Evolutionary conservation across 139 green algal species (phyloP).

Genomic region (Chlorella ohadii): DNA sequence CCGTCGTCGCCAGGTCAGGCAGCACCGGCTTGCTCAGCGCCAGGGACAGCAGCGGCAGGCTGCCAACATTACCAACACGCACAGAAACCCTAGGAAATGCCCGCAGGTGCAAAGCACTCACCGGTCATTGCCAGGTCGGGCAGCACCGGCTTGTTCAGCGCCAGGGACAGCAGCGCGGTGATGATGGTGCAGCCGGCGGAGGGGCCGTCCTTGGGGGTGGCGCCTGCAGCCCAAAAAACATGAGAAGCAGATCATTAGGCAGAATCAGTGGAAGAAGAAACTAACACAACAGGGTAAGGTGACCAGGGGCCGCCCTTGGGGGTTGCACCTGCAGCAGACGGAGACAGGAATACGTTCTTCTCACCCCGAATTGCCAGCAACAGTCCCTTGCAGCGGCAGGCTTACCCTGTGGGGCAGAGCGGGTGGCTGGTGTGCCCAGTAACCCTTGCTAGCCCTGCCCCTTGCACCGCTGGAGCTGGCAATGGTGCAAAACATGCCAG

Average conservation of each 20-base stretch:
- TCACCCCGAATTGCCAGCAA: no score
- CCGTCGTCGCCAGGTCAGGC: conserved; percentile 23
- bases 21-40: conserved; percentile 53
- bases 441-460: no score
- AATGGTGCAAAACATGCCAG: no score
- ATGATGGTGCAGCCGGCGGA: conserved; percentile 92
- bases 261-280: neutral
- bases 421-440: no score
- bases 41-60: neutral
- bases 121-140: conserved; percentile 91
- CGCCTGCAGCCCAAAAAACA: conserved; percentile 57
- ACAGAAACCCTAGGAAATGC: no score
- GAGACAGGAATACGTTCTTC: no score
- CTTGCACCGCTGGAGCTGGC: no score
- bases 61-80: neutral
- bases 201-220: conserved; percentile 96
- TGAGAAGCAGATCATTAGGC: no score
- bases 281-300: neutral
- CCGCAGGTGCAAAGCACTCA: neutral
- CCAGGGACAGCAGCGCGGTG: conserved; percentile 93
- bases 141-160: conserved; percentile 75
- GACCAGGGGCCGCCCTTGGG: neutral
- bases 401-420: no score
- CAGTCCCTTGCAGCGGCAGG: no score
- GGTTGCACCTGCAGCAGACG: no score